Base-by-base conservation (phyloP, 805 yeast genomes). In the Metschnikowia peoriensis region DNA sequence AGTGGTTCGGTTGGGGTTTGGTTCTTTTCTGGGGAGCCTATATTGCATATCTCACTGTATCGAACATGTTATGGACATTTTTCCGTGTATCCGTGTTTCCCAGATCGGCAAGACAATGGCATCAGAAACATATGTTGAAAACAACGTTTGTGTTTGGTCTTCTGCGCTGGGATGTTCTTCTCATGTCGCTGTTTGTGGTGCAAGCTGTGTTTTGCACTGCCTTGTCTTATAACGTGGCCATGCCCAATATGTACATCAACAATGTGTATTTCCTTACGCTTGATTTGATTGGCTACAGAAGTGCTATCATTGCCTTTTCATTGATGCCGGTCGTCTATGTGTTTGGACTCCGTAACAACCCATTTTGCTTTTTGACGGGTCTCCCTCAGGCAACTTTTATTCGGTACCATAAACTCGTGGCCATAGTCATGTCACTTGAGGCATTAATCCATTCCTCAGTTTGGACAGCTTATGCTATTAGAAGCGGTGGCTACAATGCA, bases 1-100 rank as follows among this genome's bases (percentile, higher is more conserved):
- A 59, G 49, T 59, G 62, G 62, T 52, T 57, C 22, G 62, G 62
- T 10, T 59, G 62, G 62, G 62, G 62, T 7, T 50, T 59, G 15
- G 56, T 59, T 12, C 29, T 55, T 14, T 55, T 52, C 48, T 59
- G 62, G 58, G 62, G 51, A n/a, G 51, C 54, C 7, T 46, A 39
- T 27, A 15, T 59, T 11, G 55, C 59, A n/a, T 41, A 37, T 16
- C 44, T 47, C 22, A 54, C 61, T 5, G 49, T 55, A 1, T 45
- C 53, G n/a, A 52, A 59, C 41, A 10, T 53, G n/a, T 17, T 49
- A 10, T 51, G 58, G 61, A 40, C 41, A 6, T 15, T 37, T 16
- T 57, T 54, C 46, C 49, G 55, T 9, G 52, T 59, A 14, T 41
- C 54, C 10, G 28, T 59, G 35, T 49, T 44, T 15, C 59, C 59